phyloP scores from a whole-genome alignment of 2,329 filamentous ascomycete species.

The Venturia oleaginea region DNA sequence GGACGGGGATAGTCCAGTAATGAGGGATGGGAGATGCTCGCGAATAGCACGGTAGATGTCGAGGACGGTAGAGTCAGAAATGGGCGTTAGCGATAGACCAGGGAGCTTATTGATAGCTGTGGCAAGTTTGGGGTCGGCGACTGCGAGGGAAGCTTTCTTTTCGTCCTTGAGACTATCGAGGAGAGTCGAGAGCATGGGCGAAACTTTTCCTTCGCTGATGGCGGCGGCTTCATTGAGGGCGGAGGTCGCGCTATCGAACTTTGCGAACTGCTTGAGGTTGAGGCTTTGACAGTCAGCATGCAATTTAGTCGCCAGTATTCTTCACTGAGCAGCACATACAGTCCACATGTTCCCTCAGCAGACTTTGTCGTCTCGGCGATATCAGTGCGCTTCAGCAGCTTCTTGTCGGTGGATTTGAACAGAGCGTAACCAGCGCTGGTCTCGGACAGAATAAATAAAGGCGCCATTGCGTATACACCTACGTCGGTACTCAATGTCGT shows the following conservation, averaged over 20 bases:
- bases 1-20: constrained; percentile 75
- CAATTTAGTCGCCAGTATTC: constrained; percentile 8
- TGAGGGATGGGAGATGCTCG: constrained; percentile 78
- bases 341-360: constrained; percentile 74
- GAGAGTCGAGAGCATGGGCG: constrained; percentile 70
- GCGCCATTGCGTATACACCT: constrained; percentile 48
- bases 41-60: constrained; percentile 94
- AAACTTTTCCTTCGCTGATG: constrained; percentile 89
- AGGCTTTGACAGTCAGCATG: constrained; percentile 45
- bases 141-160: constrained; percentile 91
- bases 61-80: constrained; percentile 72
- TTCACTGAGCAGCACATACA: constrained; percentile 51
- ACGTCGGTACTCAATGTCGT: background rate
- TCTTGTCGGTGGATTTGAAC: constrained; percentile 98
- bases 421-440: constrained; percentile 95
- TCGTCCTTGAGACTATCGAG: constrained; percentile 90
- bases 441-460: constrained; percentile 87
- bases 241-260: constrained; percentile 88
- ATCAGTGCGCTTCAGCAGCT: constrained; percentile 83
- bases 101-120: constrained; percentile 89
- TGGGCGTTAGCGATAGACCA: constrained; percentile 71
- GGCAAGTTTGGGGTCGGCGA: constrained; percentile 85
- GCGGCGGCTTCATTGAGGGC: constrained; percentile 86
- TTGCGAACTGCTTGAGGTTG: constrained; percentile 94
- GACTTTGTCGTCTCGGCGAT: constrained; percentile 65